Evolutionary conservation across 2,329 filamentous ascomycete species (phyloP), one percentile per base, ranked within the genome.

Genomic region (Claviceps capensis): DNA sequence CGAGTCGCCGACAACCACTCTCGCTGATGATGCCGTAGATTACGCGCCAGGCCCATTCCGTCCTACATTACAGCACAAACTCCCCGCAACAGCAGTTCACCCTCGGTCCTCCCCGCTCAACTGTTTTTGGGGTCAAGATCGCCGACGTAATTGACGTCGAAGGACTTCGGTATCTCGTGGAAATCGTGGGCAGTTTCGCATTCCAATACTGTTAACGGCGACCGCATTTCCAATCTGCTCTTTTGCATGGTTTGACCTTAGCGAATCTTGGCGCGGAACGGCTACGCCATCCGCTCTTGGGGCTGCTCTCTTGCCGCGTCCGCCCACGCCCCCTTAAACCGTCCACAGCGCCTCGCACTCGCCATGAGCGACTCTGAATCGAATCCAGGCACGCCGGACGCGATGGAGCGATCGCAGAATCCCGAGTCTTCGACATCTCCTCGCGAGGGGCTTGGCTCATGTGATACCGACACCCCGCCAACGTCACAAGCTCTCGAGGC

Each of bases 351-450:
- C 30, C 30, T 34, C 30, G 9, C 30, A 34, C 30, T 34, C 47
- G 42, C 53, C 50, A 61, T 61, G 58, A 58, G 54, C 59, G 59
- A 59, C 58, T 60, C 65, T 58, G 68, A 68, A 54, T 68, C 68
- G 34, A 59, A 69, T 38, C 70, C 74, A 58, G 69, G 62, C 51
- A 74, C 71, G 54, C 72, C 75, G 58, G 73, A 76, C 57, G 74
- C 75, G 53, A 60, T 65, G 52, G 53, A 61, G 50, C 65, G 68
- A 50, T 62, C 50, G 30, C 63, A 65, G 36, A 61, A 61, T 22
- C 53, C 65, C 22, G 57, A 66, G 51, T 68, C 65, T 30, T 72
- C 72, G 34, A 63, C 61, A 26, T 72, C 73, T 1, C 72, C 74
- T 22, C 68, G 64, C 46, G 74, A 71, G 17, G 67, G 72, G 57